Base-by-base conservation (phyloP, 257 asterid species). In the Solanum chiquidenum region DNA sequence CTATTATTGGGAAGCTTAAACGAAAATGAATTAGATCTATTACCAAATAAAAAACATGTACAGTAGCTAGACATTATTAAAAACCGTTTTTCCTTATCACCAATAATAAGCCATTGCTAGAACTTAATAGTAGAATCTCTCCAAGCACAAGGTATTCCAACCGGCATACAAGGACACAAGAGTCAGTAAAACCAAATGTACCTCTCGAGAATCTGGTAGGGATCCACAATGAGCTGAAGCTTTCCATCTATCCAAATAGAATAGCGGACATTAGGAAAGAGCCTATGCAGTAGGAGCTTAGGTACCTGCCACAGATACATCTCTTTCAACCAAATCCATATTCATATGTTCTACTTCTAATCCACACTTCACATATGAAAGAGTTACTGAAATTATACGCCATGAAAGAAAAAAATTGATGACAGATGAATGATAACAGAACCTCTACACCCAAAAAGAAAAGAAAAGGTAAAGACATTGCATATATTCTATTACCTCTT, bases 211-310 rank as follows among this genome's bases (percentile, higher is more conserved):
- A 95, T 88, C 91, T 94, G 99, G 93, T 94, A 96, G 52, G 99
- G 99, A 89, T 97, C 99, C 89, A 91, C 96, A 86, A 95, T 93
- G 34, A 97, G 99, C 93, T 93, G 94, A 86, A 97, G 99, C 92
- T 97, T 97, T 84, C 98, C 99, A 89, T 97, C 99, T 87, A 97
- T 93, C 99, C 99, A 97, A 88, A 97, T 90, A 83, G 99, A 97
- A 91, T 88, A 96, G 64, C 99, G 94, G 73, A 95, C 91, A 79
- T 95, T 97, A 37, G 99, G 98, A 89, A 97, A 96, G 87, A 97
- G 98, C 89, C 99, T 93, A 88, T 97, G 99, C 88, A 95, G 86
- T 87, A 97, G 92, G 86, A 97, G 97, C 93, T 97, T 97, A 46
- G 99, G 99, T 85, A 96, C 98, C 99, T 96, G 92, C 88, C 66